Evolutionary conservation across 805 yeast species (phyloP), one percentile per base, ranked within the genome.

Genomic region (Teunomyces kruisii): DNA sequence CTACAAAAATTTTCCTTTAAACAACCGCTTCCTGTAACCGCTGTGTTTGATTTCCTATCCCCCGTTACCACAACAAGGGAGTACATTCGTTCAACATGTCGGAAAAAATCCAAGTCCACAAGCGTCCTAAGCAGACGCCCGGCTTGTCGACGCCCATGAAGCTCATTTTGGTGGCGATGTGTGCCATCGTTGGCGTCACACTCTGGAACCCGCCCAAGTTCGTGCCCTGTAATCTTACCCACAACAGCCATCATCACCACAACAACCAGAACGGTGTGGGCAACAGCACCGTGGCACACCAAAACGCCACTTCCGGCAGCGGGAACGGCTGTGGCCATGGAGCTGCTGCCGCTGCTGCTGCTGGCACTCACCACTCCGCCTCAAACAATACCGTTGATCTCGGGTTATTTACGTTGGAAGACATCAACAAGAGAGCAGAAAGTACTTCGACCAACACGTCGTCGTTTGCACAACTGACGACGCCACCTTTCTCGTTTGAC

Each of bases 81-180:
- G 36, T 32, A 32, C 36, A 32, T 32, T 32, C 36, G 36, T 32
- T 30, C 36, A 17, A 9, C 15, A 32, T 32, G 36, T 32, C 36
- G 16, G 24, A 16, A 32, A 32, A 32, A 32, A 22, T 32, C 26
- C 22, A 32, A 22, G 24, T 32, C 24, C 15, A 15, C 22, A 32
- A 16, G 15, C 36, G 22, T 32, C 36, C 36, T 19, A 14, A 16
- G 17, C 17, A 16, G 12, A 7, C n/a, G n/a, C 10, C 10, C 17
- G 10, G n/a, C 6, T 4, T 16, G 19, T 9, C 15, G n/a, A 32
- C n/a, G n/a, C 19, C 36, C 12, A 15, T 32, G 24, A 16, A 19
- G n/a, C n/a, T 9, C 36, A 12, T 32, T n/a, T 32, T 32, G 26
- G 36, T 32, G 4, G 36, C 36, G 15, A 17, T 32, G 13, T 32